These are phyloP conservation scores for Microcyclospora tardicrescens DNA, from an alignment of 2,329 filamentous ascomycete genomes.

Conservation along the genomic window DNA sequence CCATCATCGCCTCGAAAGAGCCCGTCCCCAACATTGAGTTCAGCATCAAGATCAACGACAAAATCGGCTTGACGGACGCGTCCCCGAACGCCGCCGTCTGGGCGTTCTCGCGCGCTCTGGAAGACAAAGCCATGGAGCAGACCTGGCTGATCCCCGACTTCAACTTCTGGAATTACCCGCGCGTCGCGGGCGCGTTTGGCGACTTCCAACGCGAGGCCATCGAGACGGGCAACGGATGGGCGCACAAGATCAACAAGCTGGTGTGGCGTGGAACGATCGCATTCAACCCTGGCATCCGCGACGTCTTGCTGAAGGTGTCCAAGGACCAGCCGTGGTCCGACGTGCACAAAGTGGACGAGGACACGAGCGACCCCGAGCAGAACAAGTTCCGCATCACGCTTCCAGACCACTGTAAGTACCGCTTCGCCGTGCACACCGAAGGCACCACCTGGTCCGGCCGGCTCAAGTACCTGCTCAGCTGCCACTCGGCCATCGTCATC, in stretches of 20 bases:
- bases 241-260: constrained; percentile 34
- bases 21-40: constrained; percentile 38
- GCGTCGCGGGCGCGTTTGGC: constrained; percentile 14
- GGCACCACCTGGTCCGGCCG: constrained; percentile 24
- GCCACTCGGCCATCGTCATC: constrained; percentile 19
- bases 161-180: constrained; percentile 39
- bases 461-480: constrained; percentile 23
- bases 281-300: constrained; percentile 17
- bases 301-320: constrained; percentile 20
- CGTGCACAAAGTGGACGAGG: constrained; percentile 22
- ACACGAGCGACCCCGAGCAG: constrained; percentile 12
- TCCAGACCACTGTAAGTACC: constrained; percentile 21
- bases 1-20: constrained; percentile 29
- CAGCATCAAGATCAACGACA: constrained; percentile 22
- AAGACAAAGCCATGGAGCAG: constrained; percentile 21
- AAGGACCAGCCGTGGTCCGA: constrained; percentile 33
- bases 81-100: constrained; percentile 26
- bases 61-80: constrained; percentile 17
- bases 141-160: constrained; percentile 43
- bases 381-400: constrained; percentile 16
- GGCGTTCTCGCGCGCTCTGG: constrained; percentile 24
- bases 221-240: constrained; percentile 13
- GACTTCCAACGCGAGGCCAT: constrained; percentile 14
- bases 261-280: constrained; percentile 37
- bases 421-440: constrained; percentile 22